A percentile compares a stretch with the other conserved stretches of the same genome.
phyloP scores from a whole-genome alignment of 129 eudicot genomes.

The Tagetes erecta region DNA sequence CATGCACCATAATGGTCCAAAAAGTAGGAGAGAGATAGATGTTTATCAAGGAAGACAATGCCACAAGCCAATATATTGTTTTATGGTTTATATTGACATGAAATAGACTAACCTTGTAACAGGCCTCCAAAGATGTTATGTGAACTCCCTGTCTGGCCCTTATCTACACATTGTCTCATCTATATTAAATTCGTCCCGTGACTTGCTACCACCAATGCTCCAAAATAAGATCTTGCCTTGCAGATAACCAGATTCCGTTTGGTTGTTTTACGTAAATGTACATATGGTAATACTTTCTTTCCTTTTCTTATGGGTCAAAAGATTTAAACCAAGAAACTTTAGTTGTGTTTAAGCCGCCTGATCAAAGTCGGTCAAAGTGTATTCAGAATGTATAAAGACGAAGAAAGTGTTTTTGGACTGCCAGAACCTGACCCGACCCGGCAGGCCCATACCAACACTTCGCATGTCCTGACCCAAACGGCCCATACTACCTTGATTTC shows the following conservation, averaged over 20 bases:
- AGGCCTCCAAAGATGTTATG: slow-evolving; percentile 32
- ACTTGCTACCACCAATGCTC: slow-evolving; percentile 45
- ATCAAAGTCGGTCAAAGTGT: not conserved
- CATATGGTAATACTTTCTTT: not conserved
- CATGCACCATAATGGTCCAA: slow-evolving; percentile 47
- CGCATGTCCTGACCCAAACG: not conserved
- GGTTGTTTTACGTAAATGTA: not conserved
- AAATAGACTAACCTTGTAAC: slow-evolving; percentile 25
- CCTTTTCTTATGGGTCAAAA: not conserved
- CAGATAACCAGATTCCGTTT: slow-evolving; percentile 3
- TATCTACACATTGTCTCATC: slow-evolving; percentile 20
- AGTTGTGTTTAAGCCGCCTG: not conserved
- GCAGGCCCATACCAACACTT: not conserved
- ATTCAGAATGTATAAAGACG: not conserved
- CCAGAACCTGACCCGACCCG: not conserved
- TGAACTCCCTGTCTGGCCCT: slow-evolving; percentile 36
- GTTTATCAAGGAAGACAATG: slow-evolving; percentile 51
- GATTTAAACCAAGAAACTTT: not conserved
- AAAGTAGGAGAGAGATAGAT: slow-evolving; percentile 46
- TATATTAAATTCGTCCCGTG: slow-evolving; percentile 33
- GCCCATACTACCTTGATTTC: no score
- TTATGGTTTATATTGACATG: slow-evolving; percentile 39
- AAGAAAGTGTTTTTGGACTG: not conserved
- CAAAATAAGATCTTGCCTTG: slow-evolving; percentile 24
- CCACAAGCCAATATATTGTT: slow-evolving; percentile 52